Base-by-base conservation (phyloP, 805 yeast genomes). In the Metschnikowia lachancei region DNA sequence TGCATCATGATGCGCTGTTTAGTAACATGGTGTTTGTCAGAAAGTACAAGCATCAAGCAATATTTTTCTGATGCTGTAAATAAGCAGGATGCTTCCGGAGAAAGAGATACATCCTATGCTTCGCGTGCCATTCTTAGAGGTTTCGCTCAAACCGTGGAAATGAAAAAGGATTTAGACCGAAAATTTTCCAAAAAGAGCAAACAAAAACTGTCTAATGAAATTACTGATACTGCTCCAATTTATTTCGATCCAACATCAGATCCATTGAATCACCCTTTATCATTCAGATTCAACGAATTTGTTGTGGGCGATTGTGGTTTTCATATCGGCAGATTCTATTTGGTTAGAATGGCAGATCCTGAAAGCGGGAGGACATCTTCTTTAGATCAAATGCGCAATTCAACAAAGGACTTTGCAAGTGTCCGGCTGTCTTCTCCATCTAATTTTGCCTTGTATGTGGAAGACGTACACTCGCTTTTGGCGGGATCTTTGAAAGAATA, bases 221-320 rank as follows among this genome's bases (percentile, higher is more conserved):
- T 20, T n/a, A 13, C 18, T 9, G 39, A 36, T 7, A 16, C 31
- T 9, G 24, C 13, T 22, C 43, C 37, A 17, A 33, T 37, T 53
- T 71, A 68, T 49, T 59, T 69, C 11, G 75, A 71, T 39, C 75
- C 76, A 5, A 58, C 66, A 0, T 63, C 74, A 1, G 60, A 69
- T 47, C 76, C 76, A 1, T 48, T 61, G 20, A 49, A 46, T 5
- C 74, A 70, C 51, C 57, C 64, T 10, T 52, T 70, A 52, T 50
- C 64, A 12, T 49, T 69, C 36, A 53, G 76, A 33, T 39, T 72
- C 8, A 61, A 66, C 34, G 74, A 71, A 42, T 55, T 60, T 47
- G 52, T 70, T 13, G 62, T 62, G 3, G 75, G 75, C 5, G 77
- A 72, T 52, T 50, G 62, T 32, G 77, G 77, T 1, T 68, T 67